Conservation (phyloP, 2,329 filamentous ascomycete genomes). For the Colletotrichum musicola region DNA sequence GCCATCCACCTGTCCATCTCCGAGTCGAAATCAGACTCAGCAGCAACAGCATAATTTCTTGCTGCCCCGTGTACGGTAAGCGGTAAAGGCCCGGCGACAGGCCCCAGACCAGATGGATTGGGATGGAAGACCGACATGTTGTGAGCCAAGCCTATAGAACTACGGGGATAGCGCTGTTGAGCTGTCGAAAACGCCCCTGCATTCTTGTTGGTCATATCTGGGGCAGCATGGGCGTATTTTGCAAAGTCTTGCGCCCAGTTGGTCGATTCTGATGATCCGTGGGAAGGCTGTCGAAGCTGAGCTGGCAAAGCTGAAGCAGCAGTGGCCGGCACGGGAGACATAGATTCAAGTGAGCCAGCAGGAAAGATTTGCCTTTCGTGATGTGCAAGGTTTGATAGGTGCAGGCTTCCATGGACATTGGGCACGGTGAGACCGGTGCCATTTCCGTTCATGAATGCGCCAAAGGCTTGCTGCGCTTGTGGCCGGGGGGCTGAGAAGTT, state of each 20-base stretch:
- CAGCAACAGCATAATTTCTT: background rate
- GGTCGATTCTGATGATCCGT: background rate
- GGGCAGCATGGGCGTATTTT: background rate
- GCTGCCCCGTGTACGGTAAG: background rate
- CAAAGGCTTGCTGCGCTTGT: constrained; percentile 50
- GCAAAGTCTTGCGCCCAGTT: constrained; percentile 37
- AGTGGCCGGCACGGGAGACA: background rate
- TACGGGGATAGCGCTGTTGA: background rate
- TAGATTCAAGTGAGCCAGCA: background rate
- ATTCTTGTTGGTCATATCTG: background rate
- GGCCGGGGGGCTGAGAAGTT: background rate
- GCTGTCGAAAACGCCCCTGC: background rate
- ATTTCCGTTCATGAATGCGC: constrained; percentile 49
- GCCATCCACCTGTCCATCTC: constrained; percentile 59
- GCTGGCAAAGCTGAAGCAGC: background rate
- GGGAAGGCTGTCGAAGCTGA: background rate
- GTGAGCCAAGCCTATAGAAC: background rate
- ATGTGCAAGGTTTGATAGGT: background rate
- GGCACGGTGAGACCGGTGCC: background rate
- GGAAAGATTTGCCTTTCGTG: background rate
- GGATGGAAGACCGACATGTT: background rate
- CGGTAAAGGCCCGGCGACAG: background rate
- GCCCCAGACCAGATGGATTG: background rate
- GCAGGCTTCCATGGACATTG: background rate
- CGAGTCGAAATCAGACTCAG: constrained; percentile 53